These are phyloP conservation scores for Tolypocladium sp. DNA, from an alignment of 2,329 filamentous ascomycete genomes.

Conservation along the genomic window DNA sequence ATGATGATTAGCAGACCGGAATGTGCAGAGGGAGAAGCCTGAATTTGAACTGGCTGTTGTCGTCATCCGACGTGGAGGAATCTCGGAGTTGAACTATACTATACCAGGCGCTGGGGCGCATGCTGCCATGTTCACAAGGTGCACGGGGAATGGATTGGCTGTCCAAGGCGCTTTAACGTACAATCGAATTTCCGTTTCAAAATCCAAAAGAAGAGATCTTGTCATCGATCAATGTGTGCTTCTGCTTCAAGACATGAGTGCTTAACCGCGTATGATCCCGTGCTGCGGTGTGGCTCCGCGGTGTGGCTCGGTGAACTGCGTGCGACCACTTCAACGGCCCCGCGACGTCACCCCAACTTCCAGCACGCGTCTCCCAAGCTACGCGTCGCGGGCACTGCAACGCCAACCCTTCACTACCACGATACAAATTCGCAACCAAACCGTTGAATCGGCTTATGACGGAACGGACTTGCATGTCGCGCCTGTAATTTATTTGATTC, in stretches of 20 bases:
- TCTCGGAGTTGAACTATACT: background rate
- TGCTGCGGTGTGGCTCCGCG: too few species aligned
- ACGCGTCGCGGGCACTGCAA: background rate
- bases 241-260: too few species aligned
- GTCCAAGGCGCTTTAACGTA: too few species aligned
- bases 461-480: background rate
- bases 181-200: too few species aligned
- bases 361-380: background rate
- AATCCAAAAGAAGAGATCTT: too few species aligned
- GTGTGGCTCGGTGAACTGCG: background rate
- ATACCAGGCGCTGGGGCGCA: background rate
- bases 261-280: too few species aligned
- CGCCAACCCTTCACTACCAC: background rate
- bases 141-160: background rate
- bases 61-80: background rate
- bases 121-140: background rate
- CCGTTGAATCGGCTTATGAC: too few species aligned
- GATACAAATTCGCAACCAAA: background rate
- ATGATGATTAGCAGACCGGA: background rate
- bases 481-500: too few species aligned
- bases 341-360: conserved; percentile 3
- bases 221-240: too few species aligned
- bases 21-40: background rate
- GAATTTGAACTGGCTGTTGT: background rate
- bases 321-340: background rate